Conservation (phyloP, 2,329 filamentous ascomycete genomes). For the Aureobasidium sp. region DNA sequence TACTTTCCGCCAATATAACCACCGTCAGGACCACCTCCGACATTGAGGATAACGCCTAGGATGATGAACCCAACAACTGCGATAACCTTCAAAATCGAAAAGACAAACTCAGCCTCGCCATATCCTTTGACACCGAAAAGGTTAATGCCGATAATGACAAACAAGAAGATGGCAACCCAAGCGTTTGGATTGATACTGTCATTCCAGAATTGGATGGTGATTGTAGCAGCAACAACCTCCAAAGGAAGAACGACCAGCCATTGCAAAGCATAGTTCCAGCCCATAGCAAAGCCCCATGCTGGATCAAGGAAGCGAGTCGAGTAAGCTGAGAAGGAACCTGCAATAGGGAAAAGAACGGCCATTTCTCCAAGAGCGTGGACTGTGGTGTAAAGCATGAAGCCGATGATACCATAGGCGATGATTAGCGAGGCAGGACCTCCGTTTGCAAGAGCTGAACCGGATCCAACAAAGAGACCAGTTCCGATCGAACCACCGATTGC, state of each 20-base stretch:
- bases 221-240: slow-evolving; percentile 78
- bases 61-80: slow-evolving; percentile 86
- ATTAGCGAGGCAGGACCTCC: slow-evolving; percentile 74
- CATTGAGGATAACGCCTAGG: slow-evolving; percentile 77
- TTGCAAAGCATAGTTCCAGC: slow-evolving; percentile 67
- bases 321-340: slow-evolving; percentile 86
- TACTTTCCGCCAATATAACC: slow-evolving; percentile 74
- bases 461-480: slow-evolving; percentile 70
- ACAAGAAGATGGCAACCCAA: slow-evolving; percentile 76
- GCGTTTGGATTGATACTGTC: slow-evolving; percentile 55
- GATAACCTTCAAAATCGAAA: slow-evolving; percentile 76
- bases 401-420: slow-evolving; percentile 66
- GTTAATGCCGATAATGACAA: slow-evolving; percentile 72
- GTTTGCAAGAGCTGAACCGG: slow-evolving; percentile 50
- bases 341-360: slow-evolving; percentile 81
- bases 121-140: slow-evolving; percentile 83
- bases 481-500: slow-evolving; percentile 84
- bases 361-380: slow-evolving; percentile 86
- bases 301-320: slow-evolving; percentile 89
- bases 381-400: slow-evolving; percentile 83
- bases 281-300: slow-evolving; percentile 49
- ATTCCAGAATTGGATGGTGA: slow-evolving; percentile 77
- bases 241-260: slow-evolving; percentile 80
- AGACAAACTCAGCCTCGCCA: slow-evolving; percentile 82
- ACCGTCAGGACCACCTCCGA: slow-evolving; percentile 61